Base-by-base conservation (phyloP, 495 filamentous ascomycete genomes). In the Hypoxylon fuscum region DNA sequence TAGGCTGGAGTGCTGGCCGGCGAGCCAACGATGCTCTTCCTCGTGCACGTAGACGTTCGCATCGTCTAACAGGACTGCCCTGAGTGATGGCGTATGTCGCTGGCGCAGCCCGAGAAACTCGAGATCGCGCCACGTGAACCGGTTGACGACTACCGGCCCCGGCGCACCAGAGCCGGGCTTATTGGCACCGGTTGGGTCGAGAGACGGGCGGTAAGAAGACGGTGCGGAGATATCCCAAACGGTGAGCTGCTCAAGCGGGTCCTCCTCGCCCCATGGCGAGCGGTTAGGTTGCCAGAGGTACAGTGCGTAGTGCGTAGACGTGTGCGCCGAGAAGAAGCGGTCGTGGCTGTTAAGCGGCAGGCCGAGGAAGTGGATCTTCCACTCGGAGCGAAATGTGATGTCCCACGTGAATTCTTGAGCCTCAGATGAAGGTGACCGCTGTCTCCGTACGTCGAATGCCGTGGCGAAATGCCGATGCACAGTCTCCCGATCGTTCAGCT, bases 251-350 rank as follows among this genome's bases (percentile, higher is more conserved):
- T 90, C 87, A 23, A 85, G 81, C 1, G 85, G 85, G 12, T 84
- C 80, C 61, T 81, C 81, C 34, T 88, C 85, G 10, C 81, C 79
- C 68, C 84, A 84, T 6, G 84, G 68, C 37, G 83, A 83, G 37
- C 84, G 81, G 54, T 86, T 85, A 0, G 83, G 82, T 51, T 88
- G 87, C 86, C 86, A 89, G 18, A 85, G 76, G 67, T 90, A 90
- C 2, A 88, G 77, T 23, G 82, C 85, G 66, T 89, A 90, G 56
- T 90, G 84, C 0, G 79, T 83, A 9, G 81, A 59, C 27, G 74
- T 88, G 65, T 90, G 88, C 1, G 82, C 68, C 0, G 86, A 88
- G 72, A 84, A 88, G 76, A 89, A 89, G 4, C 86, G 82, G 57
- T 89, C 84, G 38, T 77, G 70, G 15, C 79, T 76, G 66, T 83